These are phyloP conservation scores for Ceratobasidium sp. DNA, from an alignment of 1,284 basidiomycete genomes.

Conservation along the genomic window DNA sequence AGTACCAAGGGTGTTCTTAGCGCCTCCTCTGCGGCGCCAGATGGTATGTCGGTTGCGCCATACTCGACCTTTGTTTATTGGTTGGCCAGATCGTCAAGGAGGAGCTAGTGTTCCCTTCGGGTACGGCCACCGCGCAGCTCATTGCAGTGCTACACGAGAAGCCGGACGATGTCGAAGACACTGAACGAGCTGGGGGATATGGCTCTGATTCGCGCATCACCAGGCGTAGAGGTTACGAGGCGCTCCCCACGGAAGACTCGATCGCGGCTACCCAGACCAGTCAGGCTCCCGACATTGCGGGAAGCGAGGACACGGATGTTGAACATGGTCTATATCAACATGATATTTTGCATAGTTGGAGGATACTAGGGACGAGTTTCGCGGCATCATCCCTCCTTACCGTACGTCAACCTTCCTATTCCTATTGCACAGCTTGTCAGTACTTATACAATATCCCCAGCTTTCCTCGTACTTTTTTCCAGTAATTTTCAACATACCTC, in stretches of 20 bases:
- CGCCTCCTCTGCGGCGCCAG: conserved; percentile 92
- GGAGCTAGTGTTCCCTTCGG: conserved; percentile 91
- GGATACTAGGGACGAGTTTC: conserved; percentile 79
- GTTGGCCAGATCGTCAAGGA: conserved; percentile 84
- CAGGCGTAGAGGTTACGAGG: conserved; percentile 66
- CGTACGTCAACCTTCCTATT: conserved; percentile 60
- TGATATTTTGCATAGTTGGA: conserved; percentile 68
- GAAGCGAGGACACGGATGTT: conserved; percentile 54
- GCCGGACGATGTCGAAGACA: background rate
- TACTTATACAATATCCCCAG: conserved; percentile 57
- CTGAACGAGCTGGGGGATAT: conserved; percentile 14
- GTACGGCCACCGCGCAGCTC: conserved; percentile 96
- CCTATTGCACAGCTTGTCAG: background rate
- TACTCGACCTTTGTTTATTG: background rate
- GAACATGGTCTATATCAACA: conserved; percentile 50
- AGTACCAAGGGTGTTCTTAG: conserved; percentile 82
- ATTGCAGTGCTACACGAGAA: conserved; percentile 85
- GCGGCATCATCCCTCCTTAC: conserved; percentile 74
- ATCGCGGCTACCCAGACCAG: conserved; percentile 52
- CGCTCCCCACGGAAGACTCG: conserved; percentile 55
- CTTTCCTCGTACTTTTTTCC: conserved; percentile 87
- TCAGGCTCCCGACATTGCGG: conserved; percentile 45
- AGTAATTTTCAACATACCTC: conserved; percentile 87
- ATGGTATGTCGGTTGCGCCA: conserved; percentile 67
- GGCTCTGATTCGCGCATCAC: conserved; percentile 64